Evolutionary conservation across 371 early-diverging fungal genomes (phyloP).

Genomic region (Rhizopus arrhizus): DNA sequence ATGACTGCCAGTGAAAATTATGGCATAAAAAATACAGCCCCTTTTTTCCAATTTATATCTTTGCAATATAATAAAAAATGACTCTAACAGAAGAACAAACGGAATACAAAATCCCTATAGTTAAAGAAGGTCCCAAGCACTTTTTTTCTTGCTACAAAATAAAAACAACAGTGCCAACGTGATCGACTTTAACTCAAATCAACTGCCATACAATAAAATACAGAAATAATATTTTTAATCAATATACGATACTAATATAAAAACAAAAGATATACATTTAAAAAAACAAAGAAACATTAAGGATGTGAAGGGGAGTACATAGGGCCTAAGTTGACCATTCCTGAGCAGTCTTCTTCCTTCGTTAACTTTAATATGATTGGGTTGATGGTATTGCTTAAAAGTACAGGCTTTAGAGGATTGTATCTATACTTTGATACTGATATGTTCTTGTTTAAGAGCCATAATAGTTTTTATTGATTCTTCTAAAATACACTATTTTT

Average conservation of each 20-base stretch:
- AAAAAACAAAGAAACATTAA: slow-evolving; percentile 1
- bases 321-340: slow-evolving; percentile 2
- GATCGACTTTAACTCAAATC: too few relatives aligned
- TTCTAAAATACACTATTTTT: slow-evolving; percentile 5
- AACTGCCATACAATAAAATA: background rate
- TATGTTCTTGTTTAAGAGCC: slow-evolving; percentile 4
- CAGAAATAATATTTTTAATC: slow-evolving; percentile 2
- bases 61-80: too few relatives aligned
- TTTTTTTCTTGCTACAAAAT: too few relatives aligned
- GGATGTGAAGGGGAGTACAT: slow-evolving; percentile 9
- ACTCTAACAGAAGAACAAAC: too few relatives aligned
- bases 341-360: slow-evolving; percentile 1
- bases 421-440: background rate
- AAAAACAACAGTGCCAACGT: too few relatives aligned
- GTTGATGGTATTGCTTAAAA: slow-evolving; percentile 4
- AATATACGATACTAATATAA: background rate
- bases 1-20: too few relatives aligned
- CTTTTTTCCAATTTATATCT: too few relatives aligned
- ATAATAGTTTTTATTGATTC: slow-evolving; percentile 1
- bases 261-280: background rate
- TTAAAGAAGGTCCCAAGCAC: too few relatives aligned
- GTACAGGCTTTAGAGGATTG: background rate
- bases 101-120: too few relatives aligned
- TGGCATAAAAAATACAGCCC: too few relatives aligned
- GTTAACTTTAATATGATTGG: slow-evolving; percentile 11